Base-by-base conservation (phyloP, 495 filamentous ascomycete species). In the Penicillium daleae region DNA sequence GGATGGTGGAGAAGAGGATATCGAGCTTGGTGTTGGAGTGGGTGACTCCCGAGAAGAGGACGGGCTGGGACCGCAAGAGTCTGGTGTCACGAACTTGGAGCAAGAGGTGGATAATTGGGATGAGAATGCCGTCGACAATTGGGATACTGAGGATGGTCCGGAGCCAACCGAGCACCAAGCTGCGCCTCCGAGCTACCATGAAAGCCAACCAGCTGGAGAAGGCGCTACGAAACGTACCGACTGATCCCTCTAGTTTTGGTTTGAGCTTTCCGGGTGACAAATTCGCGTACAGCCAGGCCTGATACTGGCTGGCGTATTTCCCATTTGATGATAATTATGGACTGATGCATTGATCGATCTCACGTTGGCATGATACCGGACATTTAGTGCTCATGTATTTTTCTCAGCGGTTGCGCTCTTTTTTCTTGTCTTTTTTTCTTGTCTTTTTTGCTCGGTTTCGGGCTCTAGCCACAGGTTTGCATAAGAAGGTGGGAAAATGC, bases 71-170 rank as follows among this genome's bases (percentile, higher is more conserved):
- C 75, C 79, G 7, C 86, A 88, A 69, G 85, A 88, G 69, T 78
- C 78, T 6, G 86, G 83, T 9, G 74, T 82, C 10, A 71, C 70
- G 63, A 72, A 63, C n/a, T 75, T 92, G 49, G 90, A 93, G 61
- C 85, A 89, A 39, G 88, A 91, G 72, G 83, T 93, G 15, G 91
- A 92, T 67, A 90, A 89, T 63, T 94, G 90, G 90, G 91, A 93
- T 65, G 90, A 93, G 73, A 90, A 93, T 68, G 85, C 84, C 0
- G 86, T 86, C 22, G 90, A 92, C 70, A 82, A 82, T 13, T 92
- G 89, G 90, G 89, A 91, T 61, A 65, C 86, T 3, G 88, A 87
- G 32, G 87, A 89, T 49, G 77, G 66, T 3, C 65, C 65, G 12
- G 69, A 33, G 8, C 62, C 63, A 9, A 27, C 67, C 6, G 57